These are phyloP conservation scores for Kazachstania psychrophila DNA, from an alignment of 805 yeast species.

Conservation along the genomic window DNA sequence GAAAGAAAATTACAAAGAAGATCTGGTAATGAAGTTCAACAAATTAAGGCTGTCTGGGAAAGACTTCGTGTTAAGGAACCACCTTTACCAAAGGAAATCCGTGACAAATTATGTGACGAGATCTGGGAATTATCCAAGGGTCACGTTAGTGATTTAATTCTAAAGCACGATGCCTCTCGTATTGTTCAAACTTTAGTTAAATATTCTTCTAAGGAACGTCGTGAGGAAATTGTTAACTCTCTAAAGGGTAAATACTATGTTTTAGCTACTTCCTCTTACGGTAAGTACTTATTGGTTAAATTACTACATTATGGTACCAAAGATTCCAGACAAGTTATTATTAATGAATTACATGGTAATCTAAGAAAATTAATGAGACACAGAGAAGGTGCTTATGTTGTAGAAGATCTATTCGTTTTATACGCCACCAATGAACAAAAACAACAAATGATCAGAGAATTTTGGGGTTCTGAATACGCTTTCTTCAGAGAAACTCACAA, in stretches of 20 bases:
- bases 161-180: slow-evolving; percentile 94
- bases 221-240: slow-evolving; percentile 57
- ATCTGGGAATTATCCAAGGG: slow-evolving; percentile 77
- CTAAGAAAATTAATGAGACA: slow-evolving; percentile 90
- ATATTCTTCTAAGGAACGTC: slow-evolving; percentile 69
- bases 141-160: slow-evolving; percentile 69
- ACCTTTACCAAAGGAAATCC: slow-evolving; percentile 62
- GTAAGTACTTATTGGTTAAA: slow-evolving; percentile 83
- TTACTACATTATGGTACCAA: slow-evolving; percentile 86
- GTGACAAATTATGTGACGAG: slow-evolving; percentile 72
- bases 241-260: slow-evolving; percentile 70
- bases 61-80: slow-evolving; percentile 77
- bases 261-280: slow-evolving; percentile 86
- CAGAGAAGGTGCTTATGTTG: slow-evolving; percentile 95
- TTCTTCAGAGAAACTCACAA: slow-evolving; percentile 71
- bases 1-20: slow-evolving; percentile 84
- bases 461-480: slow-evolving; percentile 94
- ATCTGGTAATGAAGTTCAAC: slow-evolving; percentile 77
- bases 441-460: slow-evolving; percentile 86
- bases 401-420: slow-evolving; percentile 81
- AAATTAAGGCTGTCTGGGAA: slow-evolving; percentile 86
- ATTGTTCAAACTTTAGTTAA: slow-evolving; percentile 90
- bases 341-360: slow-evolving; percentile 83
- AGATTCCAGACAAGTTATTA: slow-evolving; percentile 62
- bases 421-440: slow-evolving; percentile 80